A percentile compares a stretch with the other conserved stretches of the same genome.
Evolutionary conservation across 1,139 yeast species (phyloP).

Genomic region (Keqinozyma sinolaborantium): DNA sequence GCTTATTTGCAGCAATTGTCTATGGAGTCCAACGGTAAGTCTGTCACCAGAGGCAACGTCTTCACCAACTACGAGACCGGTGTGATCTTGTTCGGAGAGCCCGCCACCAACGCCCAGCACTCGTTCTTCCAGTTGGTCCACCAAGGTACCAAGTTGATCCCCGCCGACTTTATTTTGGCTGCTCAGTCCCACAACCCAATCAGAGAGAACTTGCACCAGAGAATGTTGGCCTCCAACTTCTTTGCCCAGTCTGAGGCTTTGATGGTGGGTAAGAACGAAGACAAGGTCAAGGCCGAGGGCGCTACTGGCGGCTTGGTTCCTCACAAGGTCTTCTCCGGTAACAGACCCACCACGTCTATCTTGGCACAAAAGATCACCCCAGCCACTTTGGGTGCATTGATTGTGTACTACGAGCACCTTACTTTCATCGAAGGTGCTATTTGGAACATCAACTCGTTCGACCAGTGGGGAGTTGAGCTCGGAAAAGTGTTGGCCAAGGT

Average conservation of each 20-base stretch:
- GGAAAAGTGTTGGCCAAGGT: slow-evolving; percentile 97
- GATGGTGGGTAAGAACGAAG: slow-evolving; percentile 91
- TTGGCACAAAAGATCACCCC: slow-evolving; percentile 95
- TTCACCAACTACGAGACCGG: slow-evolving; percentile 96
- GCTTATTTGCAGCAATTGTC: slow-evolving; percentile 98
- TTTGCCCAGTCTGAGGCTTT: slow-evolving; percentile 98
- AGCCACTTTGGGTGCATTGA: slow-evolving; percentile 90
- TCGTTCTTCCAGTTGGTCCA: slow-evolving; percentile 99
- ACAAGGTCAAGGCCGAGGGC: slow-evolving; percentile 85
- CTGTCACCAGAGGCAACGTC: slow-evolving; percentile 87
- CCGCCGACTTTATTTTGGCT: slow-evolving; percentile 93
- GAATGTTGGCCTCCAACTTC: slow-evolving; percentile 96
- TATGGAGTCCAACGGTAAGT: slow-evolving; percentile 98
- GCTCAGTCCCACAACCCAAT: slow-evolving; percentile 98
- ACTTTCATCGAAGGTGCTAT: slow-evolving; percentile 98
- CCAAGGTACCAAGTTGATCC: slow-evolving; percentile 97
- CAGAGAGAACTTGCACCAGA: slow-evolving; percentile 89
- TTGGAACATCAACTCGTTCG: slow-evolving; percentile 99
- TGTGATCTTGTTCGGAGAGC: slow-evolving; percentile 94
- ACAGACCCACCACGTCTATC: slow-evolving; percentile 98
- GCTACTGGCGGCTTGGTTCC: slow-evolving; percentile 82
- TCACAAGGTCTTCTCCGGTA: slow-evolving; percentile 95
- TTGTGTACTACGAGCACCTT: slow-evolving; percentile 95
- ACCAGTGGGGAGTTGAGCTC: slow-evolving; percentile 99
- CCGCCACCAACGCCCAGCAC: slow-evolving; percentile 98